These are phyloP conservation scores for Ophiocordyceps sinensis DNA, from an alignment of 2,329 filamentous ascomycete genomes.

Conservation along the genomic window DNA sequence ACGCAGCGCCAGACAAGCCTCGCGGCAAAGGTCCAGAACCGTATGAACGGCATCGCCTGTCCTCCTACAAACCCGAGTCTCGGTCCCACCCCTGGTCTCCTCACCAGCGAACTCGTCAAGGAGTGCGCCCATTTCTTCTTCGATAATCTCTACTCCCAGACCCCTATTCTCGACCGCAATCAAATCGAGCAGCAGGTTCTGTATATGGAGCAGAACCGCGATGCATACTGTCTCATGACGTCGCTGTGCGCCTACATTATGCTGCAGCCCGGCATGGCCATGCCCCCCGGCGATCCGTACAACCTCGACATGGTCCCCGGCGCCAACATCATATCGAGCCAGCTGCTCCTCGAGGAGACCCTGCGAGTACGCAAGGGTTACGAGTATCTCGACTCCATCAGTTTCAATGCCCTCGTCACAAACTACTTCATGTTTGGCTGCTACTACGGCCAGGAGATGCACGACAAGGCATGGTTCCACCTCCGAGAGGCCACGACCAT, in stretches of 20 bases:
- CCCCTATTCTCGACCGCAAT: conserved; percentile 46
- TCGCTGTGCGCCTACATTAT: conserved; percentile 54
- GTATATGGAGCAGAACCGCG: conserved; percentile 46
- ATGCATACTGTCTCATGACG: conserved; percentile 49
- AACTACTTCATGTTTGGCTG: conserved; percentile 68
- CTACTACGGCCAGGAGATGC: conserved; percentile 55
- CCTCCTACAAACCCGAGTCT: conserved; percentile 31
- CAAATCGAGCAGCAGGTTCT: conserved; percentile 42
- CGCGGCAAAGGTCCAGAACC: conserved; percentile 45
- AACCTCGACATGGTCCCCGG: conserved; percentile 41
- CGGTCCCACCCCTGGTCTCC: conserved; percentile 42
- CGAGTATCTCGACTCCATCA: conserved; percentile 43
- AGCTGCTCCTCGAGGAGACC: conserved; percentile 53
- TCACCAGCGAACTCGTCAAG: conserved; percentile 49
- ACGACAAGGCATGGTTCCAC: conserved; percentile 68
- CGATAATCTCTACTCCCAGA: conserved; percentile 47
- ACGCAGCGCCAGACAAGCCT: conserved; percentile 53
- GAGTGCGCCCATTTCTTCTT: conserved; percentile 57
- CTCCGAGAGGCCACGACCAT: conserved; percentile 64
- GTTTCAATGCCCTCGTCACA: conserved; percentile 47
- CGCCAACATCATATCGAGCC: conserved; percentile 47
- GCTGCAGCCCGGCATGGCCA: conserved; percentile 52
- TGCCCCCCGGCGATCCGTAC: conserved; percentile 41
- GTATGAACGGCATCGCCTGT: conserved; percentile 39
- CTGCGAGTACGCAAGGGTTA: conserved; percentile 48